These are phyloP conservation scores for Citrus medica DNA, from an alignment of 345 rosid genomes.

Conservation along the genomic window DNA sequence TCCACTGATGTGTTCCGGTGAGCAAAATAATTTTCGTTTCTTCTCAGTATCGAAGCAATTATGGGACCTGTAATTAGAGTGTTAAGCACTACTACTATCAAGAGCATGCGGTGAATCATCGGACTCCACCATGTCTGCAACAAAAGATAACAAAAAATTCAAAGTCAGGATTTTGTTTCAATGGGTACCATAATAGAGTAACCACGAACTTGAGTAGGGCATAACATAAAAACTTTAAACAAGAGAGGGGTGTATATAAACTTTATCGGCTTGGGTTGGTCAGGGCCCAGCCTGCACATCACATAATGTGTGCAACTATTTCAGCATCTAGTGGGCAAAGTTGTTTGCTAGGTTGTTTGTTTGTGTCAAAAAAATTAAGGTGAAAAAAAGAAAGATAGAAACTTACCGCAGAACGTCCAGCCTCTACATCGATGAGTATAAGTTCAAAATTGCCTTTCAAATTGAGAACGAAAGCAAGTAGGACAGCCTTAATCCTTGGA, in stretches of 20 bases:
- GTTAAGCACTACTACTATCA: conserved; percentile 51
- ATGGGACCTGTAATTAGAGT: conserved; percentile 56
- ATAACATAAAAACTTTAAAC: not conserved
- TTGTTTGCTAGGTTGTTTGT: too few species aligned
- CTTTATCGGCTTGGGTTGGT: too few species aligned
- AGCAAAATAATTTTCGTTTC: conserved; percentile 35
- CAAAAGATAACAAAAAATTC: not conserved
- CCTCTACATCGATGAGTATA: conserved; percentile 32
- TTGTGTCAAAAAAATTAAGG: too few species aligned
- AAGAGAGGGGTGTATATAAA: not conserved
- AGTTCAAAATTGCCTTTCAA: conserved; percentile 73
- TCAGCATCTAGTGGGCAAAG: too few species aligned
- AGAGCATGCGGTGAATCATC: conserved; percentile 42
- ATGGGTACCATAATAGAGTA: too few species aligned
- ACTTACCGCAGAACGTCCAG: conserved; percentile 20
- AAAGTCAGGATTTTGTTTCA: too few species aligned
- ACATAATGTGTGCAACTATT: too few species aligned
- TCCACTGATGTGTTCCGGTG: conserved; percentile 47
- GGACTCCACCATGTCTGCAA: conserved; percentile 40
- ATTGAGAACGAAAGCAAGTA: conserved; percentile 55
- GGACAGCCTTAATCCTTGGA: conserved; percentile 47
- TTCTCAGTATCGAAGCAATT: conserved; percentile 39
- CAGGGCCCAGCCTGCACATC: too few species aligned
- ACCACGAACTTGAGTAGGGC: not conserved
- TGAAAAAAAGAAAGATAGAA: not conserved